Conservation (phyloP, 2,329 filamentous ascomycete species). For the Juglanconis juglandina region DNA sequence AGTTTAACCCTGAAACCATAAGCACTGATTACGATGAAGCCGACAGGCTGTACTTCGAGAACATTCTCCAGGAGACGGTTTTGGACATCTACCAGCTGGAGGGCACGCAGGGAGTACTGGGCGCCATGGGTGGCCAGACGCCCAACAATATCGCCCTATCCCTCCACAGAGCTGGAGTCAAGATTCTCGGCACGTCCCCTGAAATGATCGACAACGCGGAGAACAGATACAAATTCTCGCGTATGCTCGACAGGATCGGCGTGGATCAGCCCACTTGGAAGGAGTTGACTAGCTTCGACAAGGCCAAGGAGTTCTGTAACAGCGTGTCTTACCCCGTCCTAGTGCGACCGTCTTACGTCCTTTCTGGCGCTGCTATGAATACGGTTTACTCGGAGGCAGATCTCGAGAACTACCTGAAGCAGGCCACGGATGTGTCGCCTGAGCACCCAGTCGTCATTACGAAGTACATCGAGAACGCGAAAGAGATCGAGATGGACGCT, state of each 20-base stretch:
- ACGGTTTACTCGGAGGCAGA: constrained; percentile 97
- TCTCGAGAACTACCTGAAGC: constrained; percentile 79
- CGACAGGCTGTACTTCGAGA: constrained; percentile 93
- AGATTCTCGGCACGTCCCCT: constrained; percentile 89
- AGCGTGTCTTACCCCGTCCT: constrained; percentile 90
- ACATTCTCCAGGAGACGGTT: constrained; percentile 84
- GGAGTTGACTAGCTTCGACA: constrained; percentile 90
- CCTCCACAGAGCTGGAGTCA: constrained; percentile 82
- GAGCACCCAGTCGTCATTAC: constrained; percentile 98
- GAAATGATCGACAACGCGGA: constrained; percentile 99
- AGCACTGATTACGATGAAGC: constrained; percentile 92
- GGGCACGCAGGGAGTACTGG: constrained; percentile 76
- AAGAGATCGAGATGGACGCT: constrained; percentile 99
- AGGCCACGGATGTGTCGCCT: constrained; percentile 88
- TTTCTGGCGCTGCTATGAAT: constrained; percentile 98
- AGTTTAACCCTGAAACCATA: constrained; percentile 80
- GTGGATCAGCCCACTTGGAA: constrained; percentile 99
- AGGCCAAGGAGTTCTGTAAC: constrained; percentile 82
- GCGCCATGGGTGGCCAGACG: constrained; percentile 95
- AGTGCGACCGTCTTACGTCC: constrained; percentile 91
- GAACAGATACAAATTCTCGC: constrained; percentile 97
- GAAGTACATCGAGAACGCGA: constrained; percentile 98
- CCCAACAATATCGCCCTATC: constrained; percentile 96
- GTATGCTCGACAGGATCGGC: constrained; percentile 90
- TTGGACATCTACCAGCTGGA: constrained; percentile 93